Evolutionary conservation across 2,329 filamentous ascomycete genomes (phyloP).

Genomic region (Fusarium buxicola): DNA sequence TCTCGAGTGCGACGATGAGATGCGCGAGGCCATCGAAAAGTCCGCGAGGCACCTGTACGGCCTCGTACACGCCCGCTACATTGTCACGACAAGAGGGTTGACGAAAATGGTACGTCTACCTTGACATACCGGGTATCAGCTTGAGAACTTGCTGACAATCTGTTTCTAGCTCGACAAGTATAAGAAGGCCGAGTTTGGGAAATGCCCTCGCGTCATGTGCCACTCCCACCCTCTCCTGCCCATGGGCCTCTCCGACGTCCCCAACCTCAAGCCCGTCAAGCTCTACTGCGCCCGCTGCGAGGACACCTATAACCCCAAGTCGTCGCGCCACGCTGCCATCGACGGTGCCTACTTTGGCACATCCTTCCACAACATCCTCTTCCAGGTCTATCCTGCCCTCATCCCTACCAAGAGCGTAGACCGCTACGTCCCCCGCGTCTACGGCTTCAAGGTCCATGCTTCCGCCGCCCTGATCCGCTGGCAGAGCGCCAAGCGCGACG

Average conservation of each 20-base stretch:
- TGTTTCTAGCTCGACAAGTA: constrained; percentile 91
- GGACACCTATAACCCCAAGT: constrained; percentile 99
- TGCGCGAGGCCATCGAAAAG: constrained; percentile 98
- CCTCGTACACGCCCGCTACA: constrained; percentile 94
- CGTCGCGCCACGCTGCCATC: constrained; percentile 91
- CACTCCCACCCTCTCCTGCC: constrained; percentile 92
- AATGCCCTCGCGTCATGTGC: constrained; percentile 96
- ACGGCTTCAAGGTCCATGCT: constrained; percentile 95
- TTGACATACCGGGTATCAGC: neutral
- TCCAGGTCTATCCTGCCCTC: constrained; percentile 95
- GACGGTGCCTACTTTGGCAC: constrained; percentile 99
- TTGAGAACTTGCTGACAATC: constrained; percentile 1
- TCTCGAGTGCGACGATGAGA: constrained; percentile 97
- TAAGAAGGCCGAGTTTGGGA: constrained; percentile 97
- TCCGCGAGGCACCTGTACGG: constrained; percentile 96
- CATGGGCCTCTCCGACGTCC: constrained; percentile 91
- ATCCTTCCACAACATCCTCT: constrained; percentile 98
- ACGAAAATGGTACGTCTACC: constrained; percentile 84
- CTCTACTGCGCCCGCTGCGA: constrained; percentile 98
- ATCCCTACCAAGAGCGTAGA: constrained; percentile 87
- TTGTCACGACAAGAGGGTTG: constrained; percentile 93
- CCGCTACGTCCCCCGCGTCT: constrained; percentile 89
- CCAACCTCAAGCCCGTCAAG: constrained; percentile 91
- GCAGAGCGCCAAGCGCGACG: constrained; percentile 84
- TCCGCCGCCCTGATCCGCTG: constrained; percentile 88